Percentiles rank a stretch among this genome's conserved stretches.
These are phyloP conservation scores for Vicia sativa DNA, from an alignment of 306 rosid genomes.

Conservation along the genomic window DNA sequence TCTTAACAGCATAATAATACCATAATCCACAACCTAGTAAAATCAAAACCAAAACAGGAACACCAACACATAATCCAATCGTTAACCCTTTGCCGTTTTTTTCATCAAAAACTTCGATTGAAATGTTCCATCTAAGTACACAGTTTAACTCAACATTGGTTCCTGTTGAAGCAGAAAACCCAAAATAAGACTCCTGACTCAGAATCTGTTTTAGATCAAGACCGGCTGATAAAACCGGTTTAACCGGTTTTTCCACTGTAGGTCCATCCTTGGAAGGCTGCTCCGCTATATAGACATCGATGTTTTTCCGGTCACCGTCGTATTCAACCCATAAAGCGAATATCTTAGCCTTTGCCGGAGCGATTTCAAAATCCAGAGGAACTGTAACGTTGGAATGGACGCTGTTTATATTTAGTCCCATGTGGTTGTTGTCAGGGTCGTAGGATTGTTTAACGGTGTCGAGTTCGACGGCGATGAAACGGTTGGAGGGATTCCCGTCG, in stretches of 20 bases:
- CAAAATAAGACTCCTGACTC: slow-evolving; percentile 52
- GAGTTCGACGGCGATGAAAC: slow-evolving; percentile 61
- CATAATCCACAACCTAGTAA: slow-evolving; percentile 33
- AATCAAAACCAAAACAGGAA: slow-evolving; percentile 32
- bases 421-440: slow-evolving; percentile 65
- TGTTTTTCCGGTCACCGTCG: slow-evolving; percentile 40
- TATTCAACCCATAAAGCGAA: slow-evolving; percentile 65
- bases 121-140: slow-evolving; percentile 65
- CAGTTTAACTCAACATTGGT: slow-evolving; percentile 53
- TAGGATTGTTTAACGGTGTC: slow-evolving; percentile 65
- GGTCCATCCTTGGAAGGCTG: slow-evolving; percentile 26
- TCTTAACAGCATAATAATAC: slow-evolving; percentile 26
- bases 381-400: slow-evolving; percentile 45
- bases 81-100: not conserved
- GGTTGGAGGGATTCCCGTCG: slow-evolving; percentile 58
- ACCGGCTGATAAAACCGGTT: slow-evolving; percentile 42
- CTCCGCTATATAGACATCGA: slow-evolving; percentile 50
- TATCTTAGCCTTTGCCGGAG: slow-evolving; percentile 41
- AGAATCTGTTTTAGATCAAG: slow-evolving; percentile 44
- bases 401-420: slow-evolving; percentile 67
- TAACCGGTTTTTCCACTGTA: slow-evolving; percentile 41
- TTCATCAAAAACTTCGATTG: slow-evolving; percentile 46
- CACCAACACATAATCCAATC: slow-evolving; percentile 58
- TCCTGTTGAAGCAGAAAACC: slow-evolving; percentile 79
- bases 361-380: slow-evolving; percentile 52